Conservation (phyloP, 306 rosid genomes). For the Pyrus bretschneideri region DNA sequence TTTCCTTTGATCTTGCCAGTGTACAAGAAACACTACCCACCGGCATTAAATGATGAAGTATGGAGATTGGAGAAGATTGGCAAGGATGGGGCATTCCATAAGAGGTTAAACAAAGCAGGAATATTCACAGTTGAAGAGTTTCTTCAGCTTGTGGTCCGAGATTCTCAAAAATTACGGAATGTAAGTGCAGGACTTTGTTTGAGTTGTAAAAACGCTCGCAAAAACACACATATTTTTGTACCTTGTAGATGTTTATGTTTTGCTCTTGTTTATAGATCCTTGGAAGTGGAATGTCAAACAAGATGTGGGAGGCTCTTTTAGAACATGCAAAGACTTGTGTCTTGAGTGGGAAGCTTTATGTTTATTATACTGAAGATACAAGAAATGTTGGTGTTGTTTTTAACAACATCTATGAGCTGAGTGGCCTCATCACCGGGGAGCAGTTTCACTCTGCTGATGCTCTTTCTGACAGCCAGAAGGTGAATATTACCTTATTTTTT, state of each 20-base stretch:
- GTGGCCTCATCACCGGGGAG: slow-evolving; percentile 79
- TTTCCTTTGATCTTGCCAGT: slow-evolving; percentile 42
- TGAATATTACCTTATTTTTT: slow-evolving; percentile 18
- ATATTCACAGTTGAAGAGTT: slow-evolving; percentile 69
- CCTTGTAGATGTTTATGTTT: slow-evolving; percentile 17
- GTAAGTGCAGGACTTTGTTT: slow-evolving; percentile 45
- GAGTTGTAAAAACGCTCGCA: not conserved
- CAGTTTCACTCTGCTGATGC: slow-evolving; percentile 78
- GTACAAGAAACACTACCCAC: slow-evolving; percentile 98
- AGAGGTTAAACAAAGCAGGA: slow-evolving; percentile 51
- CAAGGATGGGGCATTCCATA: slow-evolving; percentile 98
- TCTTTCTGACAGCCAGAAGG: slow-evolving; percentile 89
- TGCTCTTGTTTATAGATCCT: slow-evolving; percentile 60
- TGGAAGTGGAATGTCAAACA: slow-evolving; percentile 99
- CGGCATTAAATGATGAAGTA: slow-evolving; percentile 75
- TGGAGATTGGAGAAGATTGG: slow-evolving; percentile 99
- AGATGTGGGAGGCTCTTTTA: slow-evolving; percentile 98
- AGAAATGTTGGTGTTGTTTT: slow-evolving; percentile 85
- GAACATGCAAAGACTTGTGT: slow-evolving; percentile 97
- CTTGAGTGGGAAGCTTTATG: slow-evolving; percentile 77
- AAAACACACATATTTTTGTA: not conserved
- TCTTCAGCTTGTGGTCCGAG: slow-evolving; percentile 82
- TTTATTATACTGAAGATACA: slow-evolving; percentile 88
- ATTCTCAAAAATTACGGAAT: slow-evolving; percentile 61
- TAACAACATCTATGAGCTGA: slow-evolving; percentile 79